phyloP scores from a whole-genome alignment of 2,329 filamentous ascomycete genomes.

The Pseudogymnoascus sp. region DNA sequence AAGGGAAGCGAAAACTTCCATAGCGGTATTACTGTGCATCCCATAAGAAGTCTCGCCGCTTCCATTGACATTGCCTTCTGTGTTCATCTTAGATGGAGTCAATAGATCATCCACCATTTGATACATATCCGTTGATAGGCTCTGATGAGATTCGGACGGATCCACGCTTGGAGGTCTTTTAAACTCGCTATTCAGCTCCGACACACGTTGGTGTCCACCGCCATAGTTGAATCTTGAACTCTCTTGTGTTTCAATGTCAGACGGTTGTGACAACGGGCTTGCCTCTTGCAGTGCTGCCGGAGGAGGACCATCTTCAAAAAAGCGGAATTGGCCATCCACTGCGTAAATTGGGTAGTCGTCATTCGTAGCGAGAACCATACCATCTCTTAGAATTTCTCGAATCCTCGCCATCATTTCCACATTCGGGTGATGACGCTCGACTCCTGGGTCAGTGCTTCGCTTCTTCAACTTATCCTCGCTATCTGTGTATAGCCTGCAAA shows the following conservation, averaged over 20 bases:
- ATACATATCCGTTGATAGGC: conserved; percentile 42
- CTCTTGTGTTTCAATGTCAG: neutral
- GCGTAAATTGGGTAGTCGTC: conserved; percentile 33
- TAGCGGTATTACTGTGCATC: conserved; percentile 46
- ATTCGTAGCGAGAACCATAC: conserved; percentile 48
- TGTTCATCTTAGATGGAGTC: conserved; percentile 24
- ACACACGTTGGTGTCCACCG: neutral
- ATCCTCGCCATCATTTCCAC: conserved; percentile 62
- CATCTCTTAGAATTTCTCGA: conserved; percentile 55
- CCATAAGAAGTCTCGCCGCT: conserved; percentile 44
- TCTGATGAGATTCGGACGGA: conserved; percentile 21
- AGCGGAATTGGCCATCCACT: conserved; percentile 43
- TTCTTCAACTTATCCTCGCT: conserved; percentile 39
- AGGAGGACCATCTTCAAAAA: conserved; percentile 40
- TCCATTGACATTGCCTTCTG: neutral
- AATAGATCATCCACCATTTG: conserved; percentile 53
- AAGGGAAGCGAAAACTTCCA: conserved; percentile 42
- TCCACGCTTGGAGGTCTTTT: conserved; percentile 13
- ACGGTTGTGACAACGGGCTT: conserved; percentile 30
- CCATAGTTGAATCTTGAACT: neutral
- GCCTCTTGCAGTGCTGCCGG: conserved; percentile 35
- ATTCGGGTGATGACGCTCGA: conserved; percentile 48
- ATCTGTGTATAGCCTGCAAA: conserved; percentile 44
- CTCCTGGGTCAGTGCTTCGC: conserved; percentile 36
- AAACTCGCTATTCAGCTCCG: neutral